phyloP scores from a whole-genome alignment of 140 eudicot genomes.

The Ambrosia hybrid region DNA sequence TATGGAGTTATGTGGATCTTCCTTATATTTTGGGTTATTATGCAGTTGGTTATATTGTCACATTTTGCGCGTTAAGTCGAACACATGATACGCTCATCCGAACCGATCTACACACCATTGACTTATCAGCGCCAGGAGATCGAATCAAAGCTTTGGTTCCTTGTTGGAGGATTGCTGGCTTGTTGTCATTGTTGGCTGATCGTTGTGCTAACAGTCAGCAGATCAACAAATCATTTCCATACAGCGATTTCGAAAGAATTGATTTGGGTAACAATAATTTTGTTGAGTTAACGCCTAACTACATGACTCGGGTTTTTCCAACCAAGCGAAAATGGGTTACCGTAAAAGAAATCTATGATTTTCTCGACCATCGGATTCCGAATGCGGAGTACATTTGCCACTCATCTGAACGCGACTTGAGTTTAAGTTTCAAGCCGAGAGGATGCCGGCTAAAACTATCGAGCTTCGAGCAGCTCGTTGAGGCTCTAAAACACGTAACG shows the following conservation, averaged over 20 bases:
- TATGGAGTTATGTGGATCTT: conserved; percentile 67
- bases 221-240: conserved; percentile 35
- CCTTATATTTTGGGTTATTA: conserved; percentile 72
- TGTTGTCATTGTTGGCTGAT: conserved; percentile 54
- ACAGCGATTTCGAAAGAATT: conserved; percentile 56
- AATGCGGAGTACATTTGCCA: conserved; percentile 47
- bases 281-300: conserved; percentile 54
- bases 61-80: conserved; percentile 72
- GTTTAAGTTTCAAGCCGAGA: conserved; percentile 62
- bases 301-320: conserved; percentile 39
- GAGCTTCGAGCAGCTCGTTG: conserved; percentile 48
- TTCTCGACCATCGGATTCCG: conserved; percentile 66
- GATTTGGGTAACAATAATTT: conserved; percentile 39
- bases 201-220: conserved; percentile 32
- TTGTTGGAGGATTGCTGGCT: conserved; percentile 68
- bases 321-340: conserved; percentile 53
- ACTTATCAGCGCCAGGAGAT: conserved; percentile 56
- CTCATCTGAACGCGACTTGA: conserved; percentile 46
- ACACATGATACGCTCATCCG: conserved; percentile 46
- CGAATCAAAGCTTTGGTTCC: conserved; percentile 69
- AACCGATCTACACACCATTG: conserved; percentile 66
- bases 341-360: conserved; percentile 66
- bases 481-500: conserved; percentile 63
- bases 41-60: conserved; percentile 58
- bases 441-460: conserved; percentile 57